Conservation (phyloP, 2,329 filamentous ascomycete species). For the Penicillium sp. region DNA sequence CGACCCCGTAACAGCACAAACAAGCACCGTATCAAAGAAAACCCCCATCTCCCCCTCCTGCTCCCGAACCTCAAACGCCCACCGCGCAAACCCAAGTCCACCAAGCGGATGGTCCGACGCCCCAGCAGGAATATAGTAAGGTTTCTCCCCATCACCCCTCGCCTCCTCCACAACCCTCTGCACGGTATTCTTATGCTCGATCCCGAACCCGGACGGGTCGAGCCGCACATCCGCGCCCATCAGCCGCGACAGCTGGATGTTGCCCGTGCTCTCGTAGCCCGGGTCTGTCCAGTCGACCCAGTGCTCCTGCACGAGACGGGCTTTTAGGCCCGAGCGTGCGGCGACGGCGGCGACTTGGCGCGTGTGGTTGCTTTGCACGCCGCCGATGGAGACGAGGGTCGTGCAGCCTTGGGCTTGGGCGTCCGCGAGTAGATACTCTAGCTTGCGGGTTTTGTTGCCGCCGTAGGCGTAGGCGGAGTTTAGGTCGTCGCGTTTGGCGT, state of each 20-base stretch:
- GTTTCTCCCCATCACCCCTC: conserved; percentile 46
- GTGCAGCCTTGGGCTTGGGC: conserved; percentile 50
- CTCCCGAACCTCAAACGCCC: conserved; percentile 58
- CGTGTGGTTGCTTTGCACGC: conserved; percentile 63
- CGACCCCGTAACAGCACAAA: conserved; percentile 62
- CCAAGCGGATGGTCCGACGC: conserved; percentile 63
- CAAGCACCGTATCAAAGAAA: conserved; percentile 60
- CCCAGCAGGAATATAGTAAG: conserved; percentile 64
- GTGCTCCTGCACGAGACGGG: conserved; percentile 53
- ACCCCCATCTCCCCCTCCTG: conserved; percentile 55
- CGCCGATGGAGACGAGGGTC: conserved; percentile 59
- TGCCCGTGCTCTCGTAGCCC: conserved; percentile 57
- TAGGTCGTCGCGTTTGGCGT: conserved; percentile 64
- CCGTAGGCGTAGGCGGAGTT: conserved; percentile 60
- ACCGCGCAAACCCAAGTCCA: conserved; percentile 61
- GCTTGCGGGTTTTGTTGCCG: conserved; percentile 61
- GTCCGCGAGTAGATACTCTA: conserved; percentile 62
- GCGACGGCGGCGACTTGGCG: conserved; percentile 58
- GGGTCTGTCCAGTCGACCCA: conserved; percentile 57
- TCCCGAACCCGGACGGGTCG: conserved; percentile 55
- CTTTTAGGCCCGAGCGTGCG: conserved; percentile 46
- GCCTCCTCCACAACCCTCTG: conserved; percentile 49
- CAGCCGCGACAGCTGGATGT: conserved; percentile 60
- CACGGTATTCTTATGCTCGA: conserved; percentile 58
- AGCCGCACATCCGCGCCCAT: conserved; percentile 59